Evolutionary conservation across 495 filamentous ascomycete genomes (phyloP), one percentile per base, ranked within the genome.

Genomic region (Aspergillus baeticus): DNA sequence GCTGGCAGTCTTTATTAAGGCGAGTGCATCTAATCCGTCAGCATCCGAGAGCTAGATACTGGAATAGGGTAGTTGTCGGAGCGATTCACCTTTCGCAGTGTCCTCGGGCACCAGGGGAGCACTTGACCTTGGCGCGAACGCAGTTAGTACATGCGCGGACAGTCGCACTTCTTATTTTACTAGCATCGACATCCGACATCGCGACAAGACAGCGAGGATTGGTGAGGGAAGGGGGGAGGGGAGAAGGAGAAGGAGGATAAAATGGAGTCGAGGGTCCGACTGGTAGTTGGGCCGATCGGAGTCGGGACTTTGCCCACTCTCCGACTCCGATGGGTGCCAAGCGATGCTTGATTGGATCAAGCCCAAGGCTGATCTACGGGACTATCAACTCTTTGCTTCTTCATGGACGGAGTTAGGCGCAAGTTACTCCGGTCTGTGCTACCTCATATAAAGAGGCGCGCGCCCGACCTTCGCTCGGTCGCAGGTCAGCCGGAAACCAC

Each of bases 101-200:
- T 11, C 8, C 33, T 13, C 6, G 8, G 1, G 10, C 20, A 15
- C 10, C 8, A 10, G 50, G 21, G 0, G 36, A 18, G 15, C 50
- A 53, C 43, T 20, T 53, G 3, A 37, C 37, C 36, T 53, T 53
- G 15, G 50, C 50, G 3, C 50, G 50, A 11, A 53, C 50, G 14
- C 50, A 53, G 37, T 53, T 53, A 5, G 37, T 53, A n/a, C 50
- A 53, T 6, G 50, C 50, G 1, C 50, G 50, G 6, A 43, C 11
- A n/a, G 45, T 18, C 43, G 31, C n/a, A 11, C 11, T 6, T 34
- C 31, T 34, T 46, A 26, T n/a, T n/a, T n/a, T n/a, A n/a, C n/a
- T n/a, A n/a, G n/a, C n/a, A n/a, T n/a, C n/a, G n/a, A n/a, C n/a
- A n/a, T n/a, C n/a, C n/a, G n/a, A n/a, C n/a, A n/a, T n/a, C n/a